Conservation (phyloP, 345 rosid genomes). For the Citropsis articulata region DNA sequence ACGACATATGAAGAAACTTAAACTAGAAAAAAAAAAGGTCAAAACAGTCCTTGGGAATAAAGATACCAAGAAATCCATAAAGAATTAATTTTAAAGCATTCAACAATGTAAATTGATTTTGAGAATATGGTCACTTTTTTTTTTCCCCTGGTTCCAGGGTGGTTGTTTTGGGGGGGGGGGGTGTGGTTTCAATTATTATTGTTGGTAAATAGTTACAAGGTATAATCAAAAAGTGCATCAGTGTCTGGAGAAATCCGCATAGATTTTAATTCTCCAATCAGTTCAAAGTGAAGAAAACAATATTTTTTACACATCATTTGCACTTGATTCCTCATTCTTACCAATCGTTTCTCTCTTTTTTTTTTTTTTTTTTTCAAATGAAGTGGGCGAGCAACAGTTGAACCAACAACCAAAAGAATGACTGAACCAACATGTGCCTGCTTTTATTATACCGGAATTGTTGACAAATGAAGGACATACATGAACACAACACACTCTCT, state of each 20-base stretch:
- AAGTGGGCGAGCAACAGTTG: not conserved
- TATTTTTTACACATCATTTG: not conserved
- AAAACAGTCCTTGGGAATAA: not conserved
- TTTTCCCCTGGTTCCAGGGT: no score
- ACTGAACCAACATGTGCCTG: not conserved
- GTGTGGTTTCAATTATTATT: not conserved
- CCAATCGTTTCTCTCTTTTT: no score
- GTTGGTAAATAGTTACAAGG: not conserved
- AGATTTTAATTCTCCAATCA: constrained; percentile 8
- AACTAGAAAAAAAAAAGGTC: not conserved
- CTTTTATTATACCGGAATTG: not conserved
- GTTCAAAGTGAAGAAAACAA: constrained; percentile 12
- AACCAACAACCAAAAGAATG: not conserved
- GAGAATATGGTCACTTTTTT: not conserved
- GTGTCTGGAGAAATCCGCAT: not conserved
- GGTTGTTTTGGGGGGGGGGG: no score
- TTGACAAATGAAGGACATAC: not conserved
- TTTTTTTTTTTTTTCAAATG: not conserved
- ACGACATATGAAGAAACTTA: not conserved
- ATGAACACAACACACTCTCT: not conserved
- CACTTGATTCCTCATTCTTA: not conserved
- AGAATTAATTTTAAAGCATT: not conserved
- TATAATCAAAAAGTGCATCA: constrained; percentile 3
- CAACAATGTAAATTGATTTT: not conserved
- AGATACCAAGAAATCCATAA: not conserved